Evolutionary conservation across 2,329 filamentous ascomycete genomes (phyloP).

Genomic region (Trichoderma atroviride): DNA sequence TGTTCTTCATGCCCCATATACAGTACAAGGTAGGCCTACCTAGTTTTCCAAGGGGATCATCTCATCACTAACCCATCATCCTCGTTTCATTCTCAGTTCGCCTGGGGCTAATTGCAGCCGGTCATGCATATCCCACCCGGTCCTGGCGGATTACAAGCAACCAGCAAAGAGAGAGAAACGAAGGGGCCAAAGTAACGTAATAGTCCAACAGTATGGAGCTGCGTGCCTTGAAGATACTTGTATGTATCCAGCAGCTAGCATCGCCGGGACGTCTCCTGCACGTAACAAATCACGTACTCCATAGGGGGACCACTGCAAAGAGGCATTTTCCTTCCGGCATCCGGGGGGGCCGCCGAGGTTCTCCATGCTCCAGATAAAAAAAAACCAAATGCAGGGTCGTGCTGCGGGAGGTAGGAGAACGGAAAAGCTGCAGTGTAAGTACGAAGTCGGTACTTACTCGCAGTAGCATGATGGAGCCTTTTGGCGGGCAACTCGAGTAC

Average conservation of each 20-base stretch:
- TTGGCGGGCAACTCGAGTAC: not conserved
- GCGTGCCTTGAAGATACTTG: not conserved
- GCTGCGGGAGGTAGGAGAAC: constrained; percentile 16
- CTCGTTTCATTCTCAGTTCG: not conserved
- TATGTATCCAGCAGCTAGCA: not conserved
- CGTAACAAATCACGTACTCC: not conserved
- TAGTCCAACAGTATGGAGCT: not conserved
- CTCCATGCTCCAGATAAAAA: not conserved
- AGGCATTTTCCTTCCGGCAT: constrained; percentile 16
- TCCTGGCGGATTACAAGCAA: not conserved
- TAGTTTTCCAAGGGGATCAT: not conserved
- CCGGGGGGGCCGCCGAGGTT: not conserved
- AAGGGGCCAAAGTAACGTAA: constrained; percentile 12
- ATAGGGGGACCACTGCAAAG: not conserved
- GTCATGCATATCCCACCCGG: constrained; percentile 15
- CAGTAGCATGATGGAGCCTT: not conserved
- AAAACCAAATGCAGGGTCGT: not conserved
- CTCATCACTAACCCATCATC: constrained; percentile 13
- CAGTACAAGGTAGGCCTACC: not conserved
- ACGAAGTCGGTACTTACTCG: not conserved
- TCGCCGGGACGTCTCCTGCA: not conserved
- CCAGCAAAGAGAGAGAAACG: not conserved
- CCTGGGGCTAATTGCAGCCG: constrained; percentile 4
- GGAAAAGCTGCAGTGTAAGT: not conserved
- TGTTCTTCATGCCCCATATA: not conserved